A percentile compares a stretch with the other conserved stretches of the same genome.
These are phyloP conservation scores for Fraxinus ornus DNA, from an alignment of 305 asterid species.

Conservation along the genomic window DNA sequence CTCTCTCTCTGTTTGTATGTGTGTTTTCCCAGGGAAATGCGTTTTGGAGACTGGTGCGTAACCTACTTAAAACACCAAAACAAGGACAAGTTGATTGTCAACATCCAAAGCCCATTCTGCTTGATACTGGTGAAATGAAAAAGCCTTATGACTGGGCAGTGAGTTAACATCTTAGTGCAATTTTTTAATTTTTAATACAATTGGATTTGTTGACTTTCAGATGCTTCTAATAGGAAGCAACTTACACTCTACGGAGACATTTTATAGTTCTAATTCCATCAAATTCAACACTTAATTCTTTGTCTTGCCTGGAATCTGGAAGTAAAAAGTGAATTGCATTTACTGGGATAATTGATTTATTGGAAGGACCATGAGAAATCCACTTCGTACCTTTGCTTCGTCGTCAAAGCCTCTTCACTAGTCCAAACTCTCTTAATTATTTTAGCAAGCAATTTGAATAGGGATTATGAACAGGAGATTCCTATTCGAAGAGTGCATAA, in stretches of 20 bases:
- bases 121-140: slow-evolving; percentile 98
- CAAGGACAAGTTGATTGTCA: slow-evolving; percentile 82
- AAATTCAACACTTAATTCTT: slow-evolving; percentile 2
- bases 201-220: neutral
- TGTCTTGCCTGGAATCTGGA: slow-evolving; percentile 11
- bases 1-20: neutral
- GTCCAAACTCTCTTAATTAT: no score
- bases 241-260: neutral
- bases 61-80: slow-evolving; percentile 71
- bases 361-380: no score
- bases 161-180: slow-evolving; percentile 36
- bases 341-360: neutral
- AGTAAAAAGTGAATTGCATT: slow-evolving; percentile 12
- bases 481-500: neutral
- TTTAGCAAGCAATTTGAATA: no score
- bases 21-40: slow-evolving; percentile 65
- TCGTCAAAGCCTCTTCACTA: no score
- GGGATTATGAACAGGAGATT: no score
- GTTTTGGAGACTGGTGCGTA: slow-evolving; percentile 87
- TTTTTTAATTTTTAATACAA: neutral
- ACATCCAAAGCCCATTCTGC: slow-evolving; percentile 86
- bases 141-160: slow-evolving; percentile 97
- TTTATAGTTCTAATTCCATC: slow-evolving; percentile 2
- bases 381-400: no score
- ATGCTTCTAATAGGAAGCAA: neutral